Percentiles rank a stretch among this genome's conserved stretches.
These are phyloP conservation scores for Erodium texanum DNA, from an alignment of 441 rosid genomes.

Conservation along the genomic window DNA sequence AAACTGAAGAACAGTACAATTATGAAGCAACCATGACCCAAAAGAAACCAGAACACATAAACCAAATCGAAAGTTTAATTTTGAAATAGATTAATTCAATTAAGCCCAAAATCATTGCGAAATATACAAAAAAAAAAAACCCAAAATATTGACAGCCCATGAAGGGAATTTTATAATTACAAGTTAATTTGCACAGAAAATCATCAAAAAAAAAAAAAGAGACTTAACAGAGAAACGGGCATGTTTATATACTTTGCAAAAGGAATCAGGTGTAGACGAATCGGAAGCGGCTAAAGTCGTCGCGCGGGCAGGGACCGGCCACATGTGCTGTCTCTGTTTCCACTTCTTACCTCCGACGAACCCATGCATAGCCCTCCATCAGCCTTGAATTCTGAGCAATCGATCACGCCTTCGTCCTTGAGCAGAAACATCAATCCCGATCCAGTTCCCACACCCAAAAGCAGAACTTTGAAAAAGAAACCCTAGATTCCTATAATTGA, in stretches of 20 bases:
- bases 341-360: conserved; percentile 41
- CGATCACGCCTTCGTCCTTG: not conserved
- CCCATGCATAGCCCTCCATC: conserved; percentile 70
- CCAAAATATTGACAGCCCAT: too few species aligned
- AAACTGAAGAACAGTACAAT: too few species aligned
- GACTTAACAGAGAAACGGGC: conserved; percentile 20
- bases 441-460: not conserved
- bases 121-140: too few species aligned
- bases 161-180: too few species aligned
- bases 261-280: not conserved
- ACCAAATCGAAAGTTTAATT: too few species aligned
- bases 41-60: too few species aligned
- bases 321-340: conserved; percentile 60
- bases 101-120: too few species aligned
- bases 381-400: not conserved
- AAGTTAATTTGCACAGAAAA: too few species aligned
- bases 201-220: too few species aligned
- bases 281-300: conserved; percentile 31
- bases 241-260: not conserved
- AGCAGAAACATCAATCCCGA: conserved; percentile 6
- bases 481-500: conserved; percentile 3
- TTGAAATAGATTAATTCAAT: too few species aligned
- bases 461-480: not conserved
- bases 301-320: conserved; percentile 50
- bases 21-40: too few species aligned